Evolutionary conservation across 164 flowering plant genomes (phyloP), one percentile per base, ranked within the genome.

Genomic region (Annona cherimola): DNA sequence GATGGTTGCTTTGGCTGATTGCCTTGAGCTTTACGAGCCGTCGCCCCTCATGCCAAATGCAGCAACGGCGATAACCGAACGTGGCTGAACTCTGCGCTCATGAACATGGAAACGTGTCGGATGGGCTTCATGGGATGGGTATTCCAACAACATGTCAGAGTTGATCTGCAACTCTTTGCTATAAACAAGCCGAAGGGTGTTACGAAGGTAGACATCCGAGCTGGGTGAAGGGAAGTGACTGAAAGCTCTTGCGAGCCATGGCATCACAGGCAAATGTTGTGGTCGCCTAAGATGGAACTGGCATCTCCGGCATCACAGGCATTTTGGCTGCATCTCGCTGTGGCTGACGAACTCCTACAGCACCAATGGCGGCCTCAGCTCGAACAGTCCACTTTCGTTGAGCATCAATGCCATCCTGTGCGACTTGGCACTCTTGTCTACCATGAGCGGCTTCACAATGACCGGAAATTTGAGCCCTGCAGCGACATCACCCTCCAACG

Each of bases 201-300:
- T n/a, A n/a, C n/a, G 39, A 40, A 9, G 67, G 68, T 2, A 43
- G 76, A 3, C 84, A 79, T 42, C 95, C 95, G 0, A 64, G 63
- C 3, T 90, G 95, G 95, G 83, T 86, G 5, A 71, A 63, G 18
- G 77, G 79, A 1, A 85, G 89, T 1, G 84, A 83, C 64, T 77
- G 92, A 61, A 90, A 82, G 76, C 81, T 88, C 4, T 66, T 90
- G 77, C 91, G 87, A 71, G n/a, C n/a, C 71, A 1, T 78, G 8
- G n/a, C n/a, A n/a, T n/a, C n/a, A n/a, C 78, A 45, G 67, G 81
- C 93, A 0, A 74, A 87, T 64, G 50, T 85, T 4, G 93, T 90
- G 67, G 97, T 92, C 68, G 95, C 89, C 0, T 76, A 81, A 74
- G 93, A 92, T 61, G 90, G 95, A 19, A 85, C 92, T 4, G 92